Conservation (phyloP, 2,329 filamentous ascomycete genomes). For the Penicillium sumatraense region DNA sequence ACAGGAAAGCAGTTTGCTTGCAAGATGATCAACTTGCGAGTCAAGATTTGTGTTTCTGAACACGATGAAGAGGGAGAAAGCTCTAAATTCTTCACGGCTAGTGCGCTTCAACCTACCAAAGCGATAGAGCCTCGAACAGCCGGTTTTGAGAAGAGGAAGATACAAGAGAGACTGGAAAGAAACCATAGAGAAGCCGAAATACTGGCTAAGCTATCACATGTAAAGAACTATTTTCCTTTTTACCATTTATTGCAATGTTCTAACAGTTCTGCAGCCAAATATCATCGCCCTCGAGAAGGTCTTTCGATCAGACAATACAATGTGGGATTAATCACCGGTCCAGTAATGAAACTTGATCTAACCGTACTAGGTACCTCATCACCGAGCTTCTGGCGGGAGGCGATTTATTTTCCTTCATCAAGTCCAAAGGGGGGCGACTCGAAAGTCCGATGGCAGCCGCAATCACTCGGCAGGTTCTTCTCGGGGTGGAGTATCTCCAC, state of each 20-base stretch:
- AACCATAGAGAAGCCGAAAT: slow-evolving; percentile 51
- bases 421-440: slow-evolving; percentile 54
- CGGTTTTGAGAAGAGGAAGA: slow-evolving; percentile 29
- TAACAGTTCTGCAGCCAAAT: slow-evolving; percentile 53
- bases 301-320: slow-evolving; percentile 55
- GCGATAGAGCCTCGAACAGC: background rate
- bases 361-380: slow-evolving; percentile 58
- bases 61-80: slow-evolving; percentile 1
- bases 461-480: slow-evolving; percentile 60
- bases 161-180: slow-evolving; percentile 20
- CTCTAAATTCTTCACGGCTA: slow-evolving; percentile 15
- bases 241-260: background rate
- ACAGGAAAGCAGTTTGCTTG: slow-evolving; percentile 48
- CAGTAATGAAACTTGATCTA: background rate
- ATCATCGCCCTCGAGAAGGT: slow-evolving; percentile 63
- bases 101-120: background rate
- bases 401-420: slow-evolving; percentile 64
- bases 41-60: slow-evolving; percentile 19
- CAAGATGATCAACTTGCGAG: slow-evolving; percentile 48
- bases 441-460: slow-evolving; percentile 57
- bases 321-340: slow-evolving; percentile 53
- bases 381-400: slow-evolving; percentile 64
- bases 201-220: slow-evolving; percentile 58
- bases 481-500: slow-evolving; percentile 64
- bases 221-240: slow-evolving; percentile 21